phyloP scores from a whole-genome alignment of 2,329 filamentous ascomycete genomes.

The Pezicula carpinea region DNA sequence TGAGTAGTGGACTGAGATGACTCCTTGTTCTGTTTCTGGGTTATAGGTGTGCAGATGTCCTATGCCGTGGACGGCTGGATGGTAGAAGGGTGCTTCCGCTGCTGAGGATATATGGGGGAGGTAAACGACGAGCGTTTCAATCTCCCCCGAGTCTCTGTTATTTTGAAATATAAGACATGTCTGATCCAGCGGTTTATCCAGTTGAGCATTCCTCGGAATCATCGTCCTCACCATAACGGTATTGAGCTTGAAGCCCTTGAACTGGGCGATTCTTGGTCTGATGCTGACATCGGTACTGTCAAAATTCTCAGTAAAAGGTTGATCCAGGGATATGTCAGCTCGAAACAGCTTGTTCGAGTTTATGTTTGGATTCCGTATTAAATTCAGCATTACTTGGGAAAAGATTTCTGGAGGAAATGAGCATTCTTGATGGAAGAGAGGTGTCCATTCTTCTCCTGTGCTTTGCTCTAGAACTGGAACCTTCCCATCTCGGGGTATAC shows the following conservation, averaged over 20 bases:
- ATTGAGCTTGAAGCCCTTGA: conserved; percentile 42
- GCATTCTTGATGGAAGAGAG: conserved; percentile 52
- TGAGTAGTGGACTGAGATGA: conserved; percentile 56
- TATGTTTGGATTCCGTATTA: conserved; percentile 75
- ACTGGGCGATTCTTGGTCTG: conserved; percentile 36
- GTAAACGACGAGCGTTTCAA: conserved; percentile 64
- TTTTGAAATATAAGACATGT: conserved; percentile 69
- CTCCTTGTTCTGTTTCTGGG: conserved; percentile 36
- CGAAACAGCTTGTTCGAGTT: conserved; percentile 75
- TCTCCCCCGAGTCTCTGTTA: conserved; percentile 20
- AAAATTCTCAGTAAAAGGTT: conserved; percentile 27
- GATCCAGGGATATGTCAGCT: conserved; percentile 66
- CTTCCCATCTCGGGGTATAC: conserved; percentile 24
- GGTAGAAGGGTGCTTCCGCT: conserved; percentile 77
- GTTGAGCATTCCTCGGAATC: conserved; percentile 74
- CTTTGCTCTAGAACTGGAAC: conserved; percentile 31
- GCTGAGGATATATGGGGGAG: conserved; percentile 63
- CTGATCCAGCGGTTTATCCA: conserved; percentile 74
- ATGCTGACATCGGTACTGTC: conserved; percentile 22
- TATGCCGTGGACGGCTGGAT: conserved; percentile 70
- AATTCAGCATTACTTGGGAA: conserved; percentile 63
- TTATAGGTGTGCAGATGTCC: conserved; percentile 71
- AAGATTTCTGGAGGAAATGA: conserved; percentile 62
- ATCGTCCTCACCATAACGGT: conserved; percentile 70
- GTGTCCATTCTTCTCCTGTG: conserved; percentile 42